Conservation (phyloP, 495 filamentous ascomycete species). For the Penicillium steckii region DNA sequence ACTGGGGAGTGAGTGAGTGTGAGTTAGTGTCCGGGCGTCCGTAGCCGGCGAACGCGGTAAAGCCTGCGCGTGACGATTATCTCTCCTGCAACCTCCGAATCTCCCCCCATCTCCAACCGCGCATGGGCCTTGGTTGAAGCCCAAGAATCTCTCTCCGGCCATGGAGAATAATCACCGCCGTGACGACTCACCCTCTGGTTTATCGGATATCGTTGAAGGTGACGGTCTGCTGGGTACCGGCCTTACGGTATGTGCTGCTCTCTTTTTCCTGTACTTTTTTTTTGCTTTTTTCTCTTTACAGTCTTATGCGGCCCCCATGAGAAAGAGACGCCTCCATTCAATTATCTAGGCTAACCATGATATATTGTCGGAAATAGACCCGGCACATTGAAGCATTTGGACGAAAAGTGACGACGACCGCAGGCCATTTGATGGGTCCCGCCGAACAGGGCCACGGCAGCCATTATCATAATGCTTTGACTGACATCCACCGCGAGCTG, state of each 20-base stretch:
- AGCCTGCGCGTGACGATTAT: conserved; percentile 36
- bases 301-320: too few relatives aligned
- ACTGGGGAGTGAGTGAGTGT: too few relatives aligned
- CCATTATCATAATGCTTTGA: conserved; percentile 83
- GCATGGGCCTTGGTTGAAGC: conserved; percentile 34
- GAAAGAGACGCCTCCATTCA: conserved; percentile 3
- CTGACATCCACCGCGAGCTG: conserved; percentile 83
- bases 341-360: conserved; percentile 5
- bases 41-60: conserved; percentile 36
- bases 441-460: conserved; percentile 51
- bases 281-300: conserved; percentile 9
- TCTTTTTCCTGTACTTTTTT: not conserved
- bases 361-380: conserved; percentile 50
- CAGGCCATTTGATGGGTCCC: conserved; percentile 80
- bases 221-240: conserved; percentile 53
- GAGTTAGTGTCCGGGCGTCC: not conserved
- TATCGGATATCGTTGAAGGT: conserved; percentile 47
- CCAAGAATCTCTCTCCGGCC: conserved; percentile 24
- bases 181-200: conserved; percentile 46
- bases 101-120: conserved; percentile 16
- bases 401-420: conserved; percentile 91
- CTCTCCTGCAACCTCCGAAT: conserved; percentile 23
- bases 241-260: conserved; percentile 43
- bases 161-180: conserved; percentile 49
- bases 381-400: conserved; percentile 90